Percentiles rank a stretch among this genome's conserved stretches.
Evolutionary conservation across 345 rosid genomes (phyloP).

Genomic region (Arabis hirsuta): DNA sequence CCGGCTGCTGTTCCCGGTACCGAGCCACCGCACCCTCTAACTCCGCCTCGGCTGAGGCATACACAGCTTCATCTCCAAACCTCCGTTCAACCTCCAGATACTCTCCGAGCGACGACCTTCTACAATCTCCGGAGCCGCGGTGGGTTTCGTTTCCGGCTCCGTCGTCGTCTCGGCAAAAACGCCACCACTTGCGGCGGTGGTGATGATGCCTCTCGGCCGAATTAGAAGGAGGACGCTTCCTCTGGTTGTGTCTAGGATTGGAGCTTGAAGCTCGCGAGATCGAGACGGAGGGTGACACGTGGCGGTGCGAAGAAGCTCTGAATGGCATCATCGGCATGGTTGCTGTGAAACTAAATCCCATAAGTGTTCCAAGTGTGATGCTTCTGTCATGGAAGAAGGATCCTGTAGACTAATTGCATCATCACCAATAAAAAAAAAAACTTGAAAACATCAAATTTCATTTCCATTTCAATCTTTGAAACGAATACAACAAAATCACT

Average conservation of each 20-base stretch:
- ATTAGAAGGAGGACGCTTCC: slow-evolving; percentile 42
- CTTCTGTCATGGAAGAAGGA: slow-evolving; percentile 97
- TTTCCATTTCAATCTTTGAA: not conserved
- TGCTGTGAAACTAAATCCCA: slow-evolving; percentile 85
- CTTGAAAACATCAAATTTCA: not conserved
- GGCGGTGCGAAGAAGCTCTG: slow-evolving; percentile 63
- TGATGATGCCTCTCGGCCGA: slow-evolving; percentile 53
- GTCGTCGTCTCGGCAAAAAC: slow-evolving; percentile 73
- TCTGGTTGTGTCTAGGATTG: slow-evolving; percentile 24
- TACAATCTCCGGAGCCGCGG: slow-evolving; percentile 41
- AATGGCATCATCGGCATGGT: slow-evolving; percentile 50
- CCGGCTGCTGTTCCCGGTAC: slow-evolving; percentile 39
- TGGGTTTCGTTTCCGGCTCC: slow-evolving; percentile 11
- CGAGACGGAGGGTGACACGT: slow-evolving; percentile 43
- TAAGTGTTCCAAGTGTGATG: slow-evolving; percentile 87
- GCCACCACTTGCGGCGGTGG: slow-evolving; percentile 76
- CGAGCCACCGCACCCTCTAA: slow-evolving; percentile 54
- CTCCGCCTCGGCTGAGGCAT: slow-evolving; percentile 59
- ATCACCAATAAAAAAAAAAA: not conserved
- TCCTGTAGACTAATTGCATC: slow-evolving; percentile 70
- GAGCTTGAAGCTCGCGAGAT: slow-evolving; percentile 35
- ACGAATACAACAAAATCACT: not conserved
- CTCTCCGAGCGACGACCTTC: slow-evolving; percentile 83
- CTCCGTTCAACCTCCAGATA: slow-evolving; percentile 90
- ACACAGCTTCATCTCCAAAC: slow-evolving; percentile 69